Base-by-base conservation (phyloP, 345 rosid genomes). In the Noccaea caerulescens region DNA sequence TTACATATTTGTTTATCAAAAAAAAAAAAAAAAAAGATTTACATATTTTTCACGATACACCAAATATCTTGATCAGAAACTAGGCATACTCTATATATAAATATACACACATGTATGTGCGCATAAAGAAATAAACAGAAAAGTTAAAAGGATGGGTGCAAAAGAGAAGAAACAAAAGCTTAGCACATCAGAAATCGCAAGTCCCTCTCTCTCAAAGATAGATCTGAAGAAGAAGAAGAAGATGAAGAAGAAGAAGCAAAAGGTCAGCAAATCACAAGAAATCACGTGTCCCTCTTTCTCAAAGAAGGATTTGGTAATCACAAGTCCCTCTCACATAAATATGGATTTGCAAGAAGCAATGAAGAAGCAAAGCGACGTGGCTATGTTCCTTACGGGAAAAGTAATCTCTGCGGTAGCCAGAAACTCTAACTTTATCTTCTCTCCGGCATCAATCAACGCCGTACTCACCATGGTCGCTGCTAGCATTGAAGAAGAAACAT, bases 371-470 rank as follows among this genome's bases (percentile, higher is more conserved):
- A 56, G 34, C 43, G 42, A 56, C 8, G 61, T 3, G 0, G 68
- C 9, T 11, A 3, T 56, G 43, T 18, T 3, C 38, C 12, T 56
- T 37, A n/a, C 14, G 18, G 7, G 43, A 6, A 32, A 56, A 32
- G 41, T 34, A 6, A 32, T 56, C 4, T 0, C 61, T n/a, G n/a
- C 61, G 10, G 11, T 32, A 33, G 42, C 32, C 23, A 50, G 33
- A 50, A 23, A 57, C 62, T 33, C 62, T 7, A 33, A 57, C 43
- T 33, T 14, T 16, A 8, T 57, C 43, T 37, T 57, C 10, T 57
- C 62, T 33, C 62, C 42, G 27, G 41, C 62, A 9, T 57, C 62
- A 37, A 12, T 59, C 46, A 59, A 37, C 33, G 12, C 34, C 4
- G 34, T 25, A 0, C 1, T 10, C 46, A 34, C 18, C 14, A 20